These are phyloP conservation scores for Oryza meyeriana DNA, from an alignment of 176 grass and related monocot genomes.

Conservation along the genomic window DNA sequence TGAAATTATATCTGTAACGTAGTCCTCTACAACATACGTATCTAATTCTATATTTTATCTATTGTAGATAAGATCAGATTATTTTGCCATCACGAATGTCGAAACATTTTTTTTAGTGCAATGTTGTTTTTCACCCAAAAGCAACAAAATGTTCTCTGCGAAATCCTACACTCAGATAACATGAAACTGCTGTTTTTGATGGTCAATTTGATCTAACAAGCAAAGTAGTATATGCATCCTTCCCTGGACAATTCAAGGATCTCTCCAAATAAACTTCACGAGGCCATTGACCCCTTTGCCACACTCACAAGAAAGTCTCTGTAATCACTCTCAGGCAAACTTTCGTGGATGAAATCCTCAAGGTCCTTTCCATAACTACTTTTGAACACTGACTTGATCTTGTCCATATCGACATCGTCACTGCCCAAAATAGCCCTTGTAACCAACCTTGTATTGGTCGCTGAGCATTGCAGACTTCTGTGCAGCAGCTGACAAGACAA, in stretches of 20 bases:
- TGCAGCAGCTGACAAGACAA: conserved; percentile 55
- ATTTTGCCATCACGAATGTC: background rate
- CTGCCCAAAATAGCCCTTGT: conserved; percentile 74
- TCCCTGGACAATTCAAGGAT: background rate
- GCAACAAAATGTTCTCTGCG: background rate
- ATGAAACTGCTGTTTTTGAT: conserved; percentile 16
- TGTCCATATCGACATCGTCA: conserved; percentile 54
- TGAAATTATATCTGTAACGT: conserved; percentile 28
- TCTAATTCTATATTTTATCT: conserved; percentile 6
- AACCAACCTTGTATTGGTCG: conserved; percentile 42
- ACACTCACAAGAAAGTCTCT: conserved; percentile 74
- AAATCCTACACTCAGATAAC: conserved; percentile 22
- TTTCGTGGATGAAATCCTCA: conserved; percentile 64
- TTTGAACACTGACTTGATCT: conserved; percentile 64
- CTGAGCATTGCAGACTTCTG: conserved; percentile 38
- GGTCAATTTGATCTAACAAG: conserved; percentile 21
- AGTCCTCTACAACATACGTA: conserved; percentile 8
- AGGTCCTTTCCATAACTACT: conserved; percentile 55
- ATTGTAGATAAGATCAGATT: background rate
- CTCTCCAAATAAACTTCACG: conserved; percentile 6
- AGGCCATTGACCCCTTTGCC: conserved; percentile 32
- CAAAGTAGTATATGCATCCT: background rate
- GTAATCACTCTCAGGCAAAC: conserved; percentile 60
- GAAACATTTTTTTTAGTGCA: conserved; percentile 32
- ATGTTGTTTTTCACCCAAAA: background rate